These are phyloP conservation scores for Fonsecaea monophora DNA, from an alignment of 2,329 filamentous ascomycete genomes.

Conservation along the genomic window DNA sequence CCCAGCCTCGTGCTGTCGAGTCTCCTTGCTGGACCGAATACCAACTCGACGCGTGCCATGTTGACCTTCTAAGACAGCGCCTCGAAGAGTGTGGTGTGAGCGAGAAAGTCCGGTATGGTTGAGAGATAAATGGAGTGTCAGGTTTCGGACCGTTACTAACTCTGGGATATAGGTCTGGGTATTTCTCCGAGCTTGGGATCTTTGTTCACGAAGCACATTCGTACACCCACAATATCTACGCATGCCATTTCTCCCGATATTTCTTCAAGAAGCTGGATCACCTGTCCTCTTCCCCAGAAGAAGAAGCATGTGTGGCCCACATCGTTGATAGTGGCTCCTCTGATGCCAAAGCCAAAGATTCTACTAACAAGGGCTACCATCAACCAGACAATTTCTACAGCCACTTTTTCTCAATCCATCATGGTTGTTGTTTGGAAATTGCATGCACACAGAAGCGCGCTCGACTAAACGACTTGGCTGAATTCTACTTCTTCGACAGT, in stretches of 20 bases:
- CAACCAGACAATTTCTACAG: background rate
- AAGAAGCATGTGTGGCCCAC: background rate
- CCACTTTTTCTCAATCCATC: background rate
- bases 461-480: background rate
- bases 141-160: background rate
- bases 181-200: background rate
- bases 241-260: background rate
- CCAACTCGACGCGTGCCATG: background rate
- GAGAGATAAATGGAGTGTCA: background rate
- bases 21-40: background rate
- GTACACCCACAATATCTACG: background rate
- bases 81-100: background rate
- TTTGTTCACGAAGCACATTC: background rate
- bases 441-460: background rate
- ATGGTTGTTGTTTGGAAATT: background rate
- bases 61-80: background rate
- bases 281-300: background rate
- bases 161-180: background rate
- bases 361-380: background rate
- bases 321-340: background rate
- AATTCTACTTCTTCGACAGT: conserved; percentile 8
- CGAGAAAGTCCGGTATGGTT: background rate
- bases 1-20: background rate
- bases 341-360: background rate
- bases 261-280: background rate